Conservation (phyloP, 768 basidiomycete genomes). For the Tremella yokohamensis region DNA sequence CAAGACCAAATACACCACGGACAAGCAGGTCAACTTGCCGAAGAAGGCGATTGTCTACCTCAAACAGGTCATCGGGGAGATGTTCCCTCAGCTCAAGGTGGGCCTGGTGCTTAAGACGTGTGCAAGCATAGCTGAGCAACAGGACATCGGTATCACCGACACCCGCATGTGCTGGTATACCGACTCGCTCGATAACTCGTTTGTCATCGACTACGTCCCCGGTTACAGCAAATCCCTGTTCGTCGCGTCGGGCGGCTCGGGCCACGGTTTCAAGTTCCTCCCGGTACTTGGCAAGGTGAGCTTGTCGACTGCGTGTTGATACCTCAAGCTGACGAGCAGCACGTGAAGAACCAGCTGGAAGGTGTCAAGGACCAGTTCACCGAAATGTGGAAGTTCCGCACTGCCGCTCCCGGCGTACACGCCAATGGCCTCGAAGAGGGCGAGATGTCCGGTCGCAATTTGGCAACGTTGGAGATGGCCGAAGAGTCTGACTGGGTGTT, state of each 20-base stretch:
- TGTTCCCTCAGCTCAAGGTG: constrained; percentile 28
- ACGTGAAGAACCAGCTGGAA: constrained; percentile 19
- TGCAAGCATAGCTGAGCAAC: not conserved
- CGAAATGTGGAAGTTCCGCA: constrained; percentile 22
- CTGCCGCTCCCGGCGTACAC: constrained; percentile 7
- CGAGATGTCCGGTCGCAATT: constrained; percentile 16
- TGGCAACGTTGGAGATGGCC: constrained; percentile 24
- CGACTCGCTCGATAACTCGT: constrained; percentile 27
- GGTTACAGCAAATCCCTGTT: constrained; percentile 18
- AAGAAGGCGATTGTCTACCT: constrained; percentile 19
- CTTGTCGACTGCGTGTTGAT: not conserved
- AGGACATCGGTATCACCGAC: constrained; percentile 20
- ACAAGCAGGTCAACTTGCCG: constrained; percentile 21
- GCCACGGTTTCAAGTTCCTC: constrained; percentile 33
- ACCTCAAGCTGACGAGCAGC: not conserved
- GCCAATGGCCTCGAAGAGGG: constrained; percentile 28
- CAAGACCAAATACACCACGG: constrained; percentile 18
- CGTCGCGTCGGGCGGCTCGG: constrained; percentile 22
- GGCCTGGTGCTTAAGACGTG: not conserved
- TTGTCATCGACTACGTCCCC: constrained; percentile 29
- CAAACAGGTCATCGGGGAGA: constrained; percentile 19
- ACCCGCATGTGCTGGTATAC: constrained; percentile 37
- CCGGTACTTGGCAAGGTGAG: constrained; percentile 26
- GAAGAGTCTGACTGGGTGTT: constrained; percentile 24
- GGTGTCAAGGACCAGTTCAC: constrained; percentile 13